Evolutionary conservation across 805 yeast species (phyloP).

Genomic region (Candida loeiensis): DNA sequence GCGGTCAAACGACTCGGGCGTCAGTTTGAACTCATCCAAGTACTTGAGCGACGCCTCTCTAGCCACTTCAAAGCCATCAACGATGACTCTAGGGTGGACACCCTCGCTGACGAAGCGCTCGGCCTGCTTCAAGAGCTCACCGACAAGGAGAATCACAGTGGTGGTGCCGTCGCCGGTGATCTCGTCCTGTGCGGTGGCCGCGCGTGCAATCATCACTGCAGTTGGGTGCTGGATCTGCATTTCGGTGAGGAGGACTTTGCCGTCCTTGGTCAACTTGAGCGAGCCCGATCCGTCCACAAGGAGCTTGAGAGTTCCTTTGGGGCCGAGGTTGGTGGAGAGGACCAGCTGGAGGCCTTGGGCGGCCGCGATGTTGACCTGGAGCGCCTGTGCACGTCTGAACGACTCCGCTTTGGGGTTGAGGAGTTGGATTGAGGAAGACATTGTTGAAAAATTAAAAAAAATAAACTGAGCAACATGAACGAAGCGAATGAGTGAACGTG

Average conservation of each 20-base stretch:
- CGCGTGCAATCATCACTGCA: constrained; percentile 69
- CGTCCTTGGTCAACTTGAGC: constrained; percentile 94
- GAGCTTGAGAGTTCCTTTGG: constrained; percentile 95
- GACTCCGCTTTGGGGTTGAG: constrained; percentile 97
- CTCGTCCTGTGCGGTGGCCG: constrained; percentile 98
- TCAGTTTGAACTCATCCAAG: constrained; percentile 62
- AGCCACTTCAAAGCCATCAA: constrained; percentile 93
- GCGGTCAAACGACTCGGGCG: constrained; percentile 60
- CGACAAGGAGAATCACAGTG: constrained; percentile 89
- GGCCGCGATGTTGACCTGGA: constrained; percentile 91
- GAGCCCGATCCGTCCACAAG: constrained; percentile 95
- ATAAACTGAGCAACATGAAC: not conserved
- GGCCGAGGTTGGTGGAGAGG: constrained; percentile 87
- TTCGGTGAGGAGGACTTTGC: constrained; percentile 86
- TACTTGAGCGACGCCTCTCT: constrained; percentile 69
- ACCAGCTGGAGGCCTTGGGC: constrained; percentile 97
- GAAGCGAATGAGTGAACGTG: not conserved
- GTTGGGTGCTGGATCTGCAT: constrained; percentile 81
- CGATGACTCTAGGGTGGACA: constrained; percentile 89
- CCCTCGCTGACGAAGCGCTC: constrained; percentile 90
- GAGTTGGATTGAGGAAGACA: constrained; percentile 73
- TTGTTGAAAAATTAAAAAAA: constrained; percentile 7
- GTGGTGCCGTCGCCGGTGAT: constrained; percentile 99
- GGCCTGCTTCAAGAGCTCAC: constrained; percentile 92
- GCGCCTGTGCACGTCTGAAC: constrained; percentile 90